phyloP scores from a whole-genome alignment of 73 alveolate species.

The Paramecium tetraurelia region DNA sequence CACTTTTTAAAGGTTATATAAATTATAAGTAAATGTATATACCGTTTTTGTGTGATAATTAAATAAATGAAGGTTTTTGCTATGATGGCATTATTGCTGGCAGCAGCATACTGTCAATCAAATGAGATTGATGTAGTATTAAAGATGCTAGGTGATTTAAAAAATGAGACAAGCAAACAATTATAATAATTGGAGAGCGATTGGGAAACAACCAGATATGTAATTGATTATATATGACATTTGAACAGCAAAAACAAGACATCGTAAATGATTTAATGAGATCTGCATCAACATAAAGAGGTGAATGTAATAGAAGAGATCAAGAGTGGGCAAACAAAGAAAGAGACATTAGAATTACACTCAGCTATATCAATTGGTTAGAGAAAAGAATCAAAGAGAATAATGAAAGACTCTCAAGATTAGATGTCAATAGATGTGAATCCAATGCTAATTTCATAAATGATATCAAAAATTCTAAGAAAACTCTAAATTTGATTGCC shows the following conservation, averaged over 20 bases:
- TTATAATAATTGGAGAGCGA: neutral
- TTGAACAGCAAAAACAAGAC: neutral
- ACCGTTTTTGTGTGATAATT: slow-evolving; percentile 20
- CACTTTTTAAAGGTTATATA: neutral
- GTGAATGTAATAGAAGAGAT: slow-evolving; percentile 26
- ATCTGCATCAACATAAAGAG: slow-evolving; percentile 39
- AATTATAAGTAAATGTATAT: neutral
- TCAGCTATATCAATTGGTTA: slow-evolving; percentile 19
- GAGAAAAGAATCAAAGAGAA: slow-evolving; percentile 37
- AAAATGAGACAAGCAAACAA: neutral
- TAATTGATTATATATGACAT: neutral
- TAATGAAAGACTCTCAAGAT: neutral
- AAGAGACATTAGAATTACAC: neutral
- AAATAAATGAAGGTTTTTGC: neutral
- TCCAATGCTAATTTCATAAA: slow-evolving; percentile 24
- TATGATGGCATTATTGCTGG: neutral
- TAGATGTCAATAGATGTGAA: slow-evolving; percentile 37
- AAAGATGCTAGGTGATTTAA: neutral
- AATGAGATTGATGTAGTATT: slow-evolving; percentile 35
- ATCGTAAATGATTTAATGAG: neutral
- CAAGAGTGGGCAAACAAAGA: neutral
- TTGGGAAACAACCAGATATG: neutral
- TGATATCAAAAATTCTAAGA: neutral
- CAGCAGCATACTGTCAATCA: neutral
- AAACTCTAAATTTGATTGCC: neutral